Base-by-base conservation (phyloP, 1,284 basidiomycete species). In the Melampsora americana region DNA sequence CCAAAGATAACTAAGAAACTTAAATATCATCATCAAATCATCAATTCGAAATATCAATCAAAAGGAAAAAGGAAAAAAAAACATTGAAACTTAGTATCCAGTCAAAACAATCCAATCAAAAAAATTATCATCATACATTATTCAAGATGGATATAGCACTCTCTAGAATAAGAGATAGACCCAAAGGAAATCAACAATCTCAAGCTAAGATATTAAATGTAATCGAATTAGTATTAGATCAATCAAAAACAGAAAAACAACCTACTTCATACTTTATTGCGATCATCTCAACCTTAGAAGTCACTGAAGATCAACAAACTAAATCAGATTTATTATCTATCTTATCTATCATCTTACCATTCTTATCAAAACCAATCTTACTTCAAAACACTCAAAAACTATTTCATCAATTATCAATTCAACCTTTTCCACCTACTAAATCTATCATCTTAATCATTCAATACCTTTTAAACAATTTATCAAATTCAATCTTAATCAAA, bases 231-330 rank as follows among this genome's bases (percentile, higher is more conserved):
- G 95, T 94, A 14, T 87, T 99, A 80, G 85, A 87, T 70, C 91
- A 94, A 79, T 91, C 92, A 79, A 86, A 87, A 78, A 85, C 88
- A n/a, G 87, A 90, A 73, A 84, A 84, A 50, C 87, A 88, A 5
- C 86, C 92, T 11, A 92, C 92, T 0, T 92, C 93, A 50, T 95
- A 96, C 85, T 93, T 94, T 84, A 90, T 92, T 26, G 90, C 91
- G 0, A 86, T 97, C 72, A 85, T 93, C 62, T 82, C 82, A 78
- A 82, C 82, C 77, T 81, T 85, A 75, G 79, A 35, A 83, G 73
- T 69, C 81, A 89, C 60, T 85, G 86, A 39, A 88, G 88, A 82
- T 84, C 86, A 71, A 90, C 89, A 82, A 85, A 84, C 12, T 91
- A 89, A 83, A 80, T 78, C 6, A 77, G 70, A 71, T 66, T 77